phyloP scores from a whole-genome alignment of 768 basidiomycete genomes.

The Suillus subaureus region DNA sequence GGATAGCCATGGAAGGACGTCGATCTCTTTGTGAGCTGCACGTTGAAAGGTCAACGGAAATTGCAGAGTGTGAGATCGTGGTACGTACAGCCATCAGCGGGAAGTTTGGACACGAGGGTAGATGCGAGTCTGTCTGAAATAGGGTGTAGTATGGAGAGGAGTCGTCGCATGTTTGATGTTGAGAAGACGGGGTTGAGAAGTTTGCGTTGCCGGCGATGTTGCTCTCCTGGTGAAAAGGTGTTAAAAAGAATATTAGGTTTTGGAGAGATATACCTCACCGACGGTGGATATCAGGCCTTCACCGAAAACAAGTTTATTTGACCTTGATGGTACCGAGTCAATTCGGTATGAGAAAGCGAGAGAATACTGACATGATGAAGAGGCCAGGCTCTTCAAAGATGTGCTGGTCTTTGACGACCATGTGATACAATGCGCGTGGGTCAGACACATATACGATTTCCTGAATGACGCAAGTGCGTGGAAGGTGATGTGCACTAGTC shows the following conservation, averaged over 20 bases:
- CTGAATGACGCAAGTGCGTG: slow-evolving; percentile 9
- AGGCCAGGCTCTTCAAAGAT: slow-evolving; percentile 48
- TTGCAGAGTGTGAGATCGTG: slow-evolving; percentile 21
- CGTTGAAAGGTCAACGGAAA: not conserved
- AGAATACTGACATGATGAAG: slow-evolving; percentile 43
- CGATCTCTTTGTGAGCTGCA: slow-evolving; percentile 19
- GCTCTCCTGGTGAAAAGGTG: slow-evolving; percentile 33
- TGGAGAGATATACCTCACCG: not conserved
- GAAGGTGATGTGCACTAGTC: not conserved
- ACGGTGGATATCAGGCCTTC: slow-evolving; percentile 5
- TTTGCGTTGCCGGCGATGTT: slow-evolving; percentile 45
- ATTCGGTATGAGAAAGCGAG: not conserved
- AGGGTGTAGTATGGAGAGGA: slow-evolving; percentile 31
- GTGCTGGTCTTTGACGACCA: slow-evolving; percentile 50
- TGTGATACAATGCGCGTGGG: slow-evolving; percentile 50
- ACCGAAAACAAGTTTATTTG: slow-evolving; percentile 7
- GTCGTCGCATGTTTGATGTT: slow-evolving; percentile 38
- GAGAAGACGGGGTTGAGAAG: slow-evolving; percentile 50
- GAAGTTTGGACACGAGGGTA: slow-evolving; percentile 22
- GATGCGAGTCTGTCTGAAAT: slow-evolving; percentile 32
- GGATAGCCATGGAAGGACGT: slow-evolving; percentile 38
- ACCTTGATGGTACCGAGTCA: not conserved
- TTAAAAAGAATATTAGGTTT: slow-evolving; percentile 3
- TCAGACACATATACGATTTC: slow-evolving; percentile 51
- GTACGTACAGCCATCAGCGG: slow-evolving; percentile 23